These are phyloP conservation scores for Xylariaceae sp. DNA, from an alignment of 2,329 filamentous ascomycete species.

Conservation along the genomic window DNA sequence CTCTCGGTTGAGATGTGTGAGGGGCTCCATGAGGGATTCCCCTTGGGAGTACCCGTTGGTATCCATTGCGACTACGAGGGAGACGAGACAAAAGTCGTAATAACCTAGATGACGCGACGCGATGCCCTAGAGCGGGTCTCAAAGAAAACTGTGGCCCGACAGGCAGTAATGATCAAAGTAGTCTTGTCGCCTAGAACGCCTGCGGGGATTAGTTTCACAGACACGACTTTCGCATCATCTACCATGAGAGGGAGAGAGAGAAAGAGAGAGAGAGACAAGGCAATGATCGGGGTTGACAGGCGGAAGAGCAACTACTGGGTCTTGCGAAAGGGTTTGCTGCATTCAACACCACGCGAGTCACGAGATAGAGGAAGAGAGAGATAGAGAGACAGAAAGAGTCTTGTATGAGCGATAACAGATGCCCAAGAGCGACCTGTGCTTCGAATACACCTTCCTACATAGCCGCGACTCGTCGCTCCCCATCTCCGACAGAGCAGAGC, in stretches of 20 bases:
- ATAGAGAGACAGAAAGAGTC: too few relatives aligned
- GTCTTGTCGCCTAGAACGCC: slow-evolving; percentile 13
- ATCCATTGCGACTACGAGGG: slow-evolving; percentile 28
- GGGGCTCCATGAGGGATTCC: slow-evolving; percentile 32
- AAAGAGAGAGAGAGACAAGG: background rate
- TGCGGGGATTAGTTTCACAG: slow-evolving; percentile 19
- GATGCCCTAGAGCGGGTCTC: slow-evolving; percentile 23
- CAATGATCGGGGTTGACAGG: background rate
- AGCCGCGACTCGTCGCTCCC: background rate
- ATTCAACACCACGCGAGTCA: slow-evolving; percentile 2
- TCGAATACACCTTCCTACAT: background rate
- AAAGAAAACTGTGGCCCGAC: slow-evolving; percentile 13
- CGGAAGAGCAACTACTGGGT: too few relatives aligned
- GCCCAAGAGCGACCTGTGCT: background rate
- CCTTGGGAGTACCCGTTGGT: slow-evolving; percentile 31
- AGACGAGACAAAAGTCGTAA: slow-evolving; percentile 7
- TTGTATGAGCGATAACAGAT: background rate
- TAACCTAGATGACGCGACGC: slow-evolving; percentile 19
- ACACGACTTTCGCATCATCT: background rate
- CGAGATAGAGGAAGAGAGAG: too few relatives aligned
- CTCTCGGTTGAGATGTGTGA: slow-evolving; percentile 31
- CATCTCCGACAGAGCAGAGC: slow-evolving; percentile 1
- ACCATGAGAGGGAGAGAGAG: background rate
- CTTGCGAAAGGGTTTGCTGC: background rate
- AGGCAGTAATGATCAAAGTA: slow-evolving; percentile 9